These are phyloP conservation scores for Albugo laibachii DNA, from an alignment of 352 stramenopile genomes.

Conservation along the genomic window DNA sequence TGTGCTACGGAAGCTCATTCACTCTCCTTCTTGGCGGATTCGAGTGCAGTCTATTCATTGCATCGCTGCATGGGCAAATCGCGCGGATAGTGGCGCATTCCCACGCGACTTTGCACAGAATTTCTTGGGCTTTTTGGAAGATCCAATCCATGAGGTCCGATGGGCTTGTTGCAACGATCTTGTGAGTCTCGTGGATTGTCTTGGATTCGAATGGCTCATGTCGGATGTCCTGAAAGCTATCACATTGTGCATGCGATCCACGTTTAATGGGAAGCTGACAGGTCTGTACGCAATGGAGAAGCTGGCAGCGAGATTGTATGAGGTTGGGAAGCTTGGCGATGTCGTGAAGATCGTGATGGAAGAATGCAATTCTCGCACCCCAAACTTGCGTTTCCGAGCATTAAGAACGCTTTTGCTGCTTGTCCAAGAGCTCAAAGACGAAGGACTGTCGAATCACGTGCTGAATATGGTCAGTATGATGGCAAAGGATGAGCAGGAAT, in stretches of 20 bases:
- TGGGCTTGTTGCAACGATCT: slow-evolving; percentile 38
- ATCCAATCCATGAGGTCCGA: slow-evolving; percentile 58
- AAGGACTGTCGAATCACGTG: slow-evolving; percentile 32
- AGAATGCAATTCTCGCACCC: slow-evolving; percentile 57
- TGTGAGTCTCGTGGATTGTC: slow-evolving; percentile 33
- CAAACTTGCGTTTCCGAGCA: slow-evolving; percentile 64
- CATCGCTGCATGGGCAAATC: slow-evolving; percentile 57
- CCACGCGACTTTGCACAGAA: slow-evolving; percentile 49
- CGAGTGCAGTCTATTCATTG: slow-evolving; percentile 76
- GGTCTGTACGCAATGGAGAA: slow-evolving; percentile 46
- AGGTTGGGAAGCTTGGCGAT: slow-evolving; percentile 42
- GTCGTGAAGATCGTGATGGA: slow-evolving; percentile 45
- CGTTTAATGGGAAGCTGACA: slow-evolving; percentile 53
- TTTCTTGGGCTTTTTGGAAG: slow-evolving; percentile 39
- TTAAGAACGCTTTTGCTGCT: slow-evolving; percentile 44
- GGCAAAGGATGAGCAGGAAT: slow-evolving; percentile 30
- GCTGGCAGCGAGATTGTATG: slow-evolving; percentile 32
- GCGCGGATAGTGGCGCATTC: slow-evolving; percentile 27
- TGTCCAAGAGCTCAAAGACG: slow-evolving; percentile 47
- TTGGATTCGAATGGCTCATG: slow-evolving; percentile 56
- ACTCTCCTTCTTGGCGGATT: slow-evolving; percentile 61
- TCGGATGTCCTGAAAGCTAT: slow-evolving; percentile 24
- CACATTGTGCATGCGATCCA: slow-evolving; percentile 36
- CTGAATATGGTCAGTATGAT: slow-evolving; percentile 62
- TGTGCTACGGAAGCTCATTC: slow-evolving; percentile 34